Base-by-base conservation (phyloP, 1,139 yeast species). In the Candida pseudocylindracea region DNA sequence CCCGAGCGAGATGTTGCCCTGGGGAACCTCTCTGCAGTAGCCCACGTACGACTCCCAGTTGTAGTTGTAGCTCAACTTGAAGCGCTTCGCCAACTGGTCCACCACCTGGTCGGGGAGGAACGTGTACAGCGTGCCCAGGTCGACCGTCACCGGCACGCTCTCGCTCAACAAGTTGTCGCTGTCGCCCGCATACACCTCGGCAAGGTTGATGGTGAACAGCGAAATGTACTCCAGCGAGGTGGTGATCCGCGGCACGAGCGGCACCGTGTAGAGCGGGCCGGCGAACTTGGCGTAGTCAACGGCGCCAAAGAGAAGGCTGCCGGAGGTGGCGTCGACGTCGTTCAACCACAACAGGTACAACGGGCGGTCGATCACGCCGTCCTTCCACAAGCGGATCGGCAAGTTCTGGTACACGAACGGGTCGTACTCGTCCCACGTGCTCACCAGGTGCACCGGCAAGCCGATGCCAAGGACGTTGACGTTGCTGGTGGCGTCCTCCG, bases 391-490 rank as follows among this genome's bases (percentile, higher is more conserved):
- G 32, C 45, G 44, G 11, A 43, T 27, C 2, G 60, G 59, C 20
- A 55, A 42, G 38, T 53, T 55, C 33, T 49, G 50, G 39, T 55
- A 55, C 7, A 27, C 36, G 35, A 36, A 35, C 29, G 12, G 26
- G 35, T 35, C 29, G 4, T 30, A 8, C 8, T n/a, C 12, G 29
- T 12, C 15, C 12, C 4, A 12, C 13, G 10, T 5, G 29, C 12
- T 11, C 13, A 12, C 3, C 26, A 29, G 12, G 8, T 26, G 10
- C n/a, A 28, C 31, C 13, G 25, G 52, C 32, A 68, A 57, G 10
- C 76, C 76, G 37, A 72, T 64, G 28, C 80, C 81, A 32, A 71
- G 50, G 24, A 72, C 74, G 34, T 75, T 75, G 35, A 60, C 59
- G 7, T 59, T 48, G 10, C 73, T 63, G 42, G 63, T 63, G 4